Evolutionary conservation across 2,329 filamentous ascomycete species (phyloP).

Genomic region (Monilinia fructigena): DNA sequence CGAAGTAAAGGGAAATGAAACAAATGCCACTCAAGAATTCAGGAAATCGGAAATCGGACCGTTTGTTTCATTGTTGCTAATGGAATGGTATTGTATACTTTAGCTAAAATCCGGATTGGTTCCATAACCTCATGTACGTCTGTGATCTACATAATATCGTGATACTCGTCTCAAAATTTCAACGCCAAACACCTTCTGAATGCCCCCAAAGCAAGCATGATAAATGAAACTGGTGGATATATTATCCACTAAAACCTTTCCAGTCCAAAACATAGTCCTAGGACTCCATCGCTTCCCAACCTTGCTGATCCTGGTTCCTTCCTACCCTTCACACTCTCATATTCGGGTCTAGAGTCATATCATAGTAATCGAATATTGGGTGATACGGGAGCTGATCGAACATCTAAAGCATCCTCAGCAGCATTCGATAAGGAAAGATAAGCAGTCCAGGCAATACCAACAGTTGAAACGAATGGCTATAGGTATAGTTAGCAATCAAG

Average conservation of each 20-base stretch:
- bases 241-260: neutral
- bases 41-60: neutral
- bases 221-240: conserved; percentile 16
- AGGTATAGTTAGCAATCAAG: conserved; percentile 22
- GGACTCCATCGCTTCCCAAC: conserved; percentile 25
- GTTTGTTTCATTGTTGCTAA: neutral
- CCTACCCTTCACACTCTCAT: conserved; percentile 23
- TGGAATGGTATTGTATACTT: neutral
- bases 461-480: conserved; percentile 89
- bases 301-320: conserved; percentile 11
- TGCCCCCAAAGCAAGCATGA: conserved; percentile 11
- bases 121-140: neutral
- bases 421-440: conserved; percentile 93
- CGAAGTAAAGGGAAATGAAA: neutral
- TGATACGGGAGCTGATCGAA: conserved; percentile 39
- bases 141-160: conserved; percentile 1
- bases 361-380: conserved; percentile 40
- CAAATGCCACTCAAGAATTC: neutral
- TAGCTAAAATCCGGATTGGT: neutral
- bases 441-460: conserved; percentile 97
- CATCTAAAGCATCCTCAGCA: conserved; percentile 53
- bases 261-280: conserved; percentile 6
- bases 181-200: conserved; percentile 18
- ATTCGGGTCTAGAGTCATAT: conserved; percentile 33
- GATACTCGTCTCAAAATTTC: neutral